Evolutionary conservation across 1,284 basidiomycete genomes (phyloP).

Genomic region (Ganoderma lingzhi): DNA sequence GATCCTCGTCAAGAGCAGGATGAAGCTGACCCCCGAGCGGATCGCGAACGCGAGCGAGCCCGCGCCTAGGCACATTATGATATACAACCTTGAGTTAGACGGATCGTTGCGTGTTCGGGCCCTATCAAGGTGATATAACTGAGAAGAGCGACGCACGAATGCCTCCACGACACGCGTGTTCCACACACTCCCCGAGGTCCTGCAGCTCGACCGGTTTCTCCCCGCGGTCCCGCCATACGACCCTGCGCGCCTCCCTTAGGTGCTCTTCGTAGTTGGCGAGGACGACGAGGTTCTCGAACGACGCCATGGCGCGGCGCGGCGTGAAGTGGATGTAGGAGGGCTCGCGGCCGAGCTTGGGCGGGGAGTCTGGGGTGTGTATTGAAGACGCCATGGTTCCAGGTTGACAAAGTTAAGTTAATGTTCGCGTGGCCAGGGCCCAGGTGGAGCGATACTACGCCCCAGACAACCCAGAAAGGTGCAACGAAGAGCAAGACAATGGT

Average conservation of each 20-base stretch:
- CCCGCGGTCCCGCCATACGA: constrained; percentile 87
- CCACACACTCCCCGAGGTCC: constrained; percentile 74
- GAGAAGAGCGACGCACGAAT: constrained; percentile 64
- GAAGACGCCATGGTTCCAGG: constrained; percentile 28
- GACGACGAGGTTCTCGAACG: constrained; percentile 83
- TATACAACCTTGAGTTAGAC: not conserved
- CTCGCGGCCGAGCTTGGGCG: constrained; percentile 33
- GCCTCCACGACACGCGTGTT: constrained; percentile 79
- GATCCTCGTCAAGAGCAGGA: constrained; percentile 76
- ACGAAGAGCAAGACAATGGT: not conserved
- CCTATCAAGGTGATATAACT: not conserved
- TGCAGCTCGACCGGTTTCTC: constrained; percentile 77
- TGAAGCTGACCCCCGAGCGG: constrained; percentile 82
- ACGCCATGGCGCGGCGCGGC: constrained; percentile 67
- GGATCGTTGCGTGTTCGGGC: not conserved
- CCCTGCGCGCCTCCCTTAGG: constrained; percentile 72
- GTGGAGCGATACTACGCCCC: not conserved
- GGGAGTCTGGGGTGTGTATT: constrained; percentile 30
- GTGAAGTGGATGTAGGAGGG: constrained; percentile 52
- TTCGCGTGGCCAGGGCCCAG: constrained; percentile 3
- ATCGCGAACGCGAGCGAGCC: constrained; percentile 81
- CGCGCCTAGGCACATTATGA: constrained; percentile 61
- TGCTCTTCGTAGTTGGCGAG: constrained; percentile 82
- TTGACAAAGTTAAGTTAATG: constrained; percentile 11
- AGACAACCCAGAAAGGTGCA: not conserved